phyloP scores from a whole-genome alignment of 139 green algal genomes.

The Zygnema circumcarinatum region DNA sequence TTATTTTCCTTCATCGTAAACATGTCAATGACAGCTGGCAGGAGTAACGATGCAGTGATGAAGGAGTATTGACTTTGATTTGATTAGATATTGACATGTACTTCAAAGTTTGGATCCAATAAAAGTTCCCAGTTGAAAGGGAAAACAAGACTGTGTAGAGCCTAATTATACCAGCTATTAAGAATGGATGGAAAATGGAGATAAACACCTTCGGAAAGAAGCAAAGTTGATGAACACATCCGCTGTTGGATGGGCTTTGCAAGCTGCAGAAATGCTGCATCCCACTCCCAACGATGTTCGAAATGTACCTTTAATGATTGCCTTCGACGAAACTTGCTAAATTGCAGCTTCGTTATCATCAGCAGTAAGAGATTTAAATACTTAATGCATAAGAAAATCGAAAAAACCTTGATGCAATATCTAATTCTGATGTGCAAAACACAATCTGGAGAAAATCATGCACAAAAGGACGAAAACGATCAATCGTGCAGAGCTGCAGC shows the following conservation, averaged over 20 bases:
- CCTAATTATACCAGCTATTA: too few relatives aligned
- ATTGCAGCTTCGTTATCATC: too few relatives aligned
- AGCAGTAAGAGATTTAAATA: too few relatives aligned
- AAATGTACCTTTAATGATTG: background rate
- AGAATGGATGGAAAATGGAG: too few relatives aligned
- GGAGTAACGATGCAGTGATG: background rate
- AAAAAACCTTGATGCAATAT: background rate
- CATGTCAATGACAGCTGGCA: too few relatives aligned
- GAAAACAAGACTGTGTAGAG: too few relatives aligned
- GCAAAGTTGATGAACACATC: slow-evolving; percentile 97
- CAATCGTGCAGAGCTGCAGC: background rate
- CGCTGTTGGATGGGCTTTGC: slow-evolving; percentile 75
- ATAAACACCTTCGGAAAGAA: slow-evolving; percentile 77
- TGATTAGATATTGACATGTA: too few relatives aligned
- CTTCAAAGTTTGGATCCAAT: too few relatives aligned
- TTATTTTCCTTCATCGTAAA: too few relatives aligned
- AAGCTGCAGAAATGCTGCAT: slow-evolving; percentile 76
- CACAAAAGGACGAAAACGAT: background rate
- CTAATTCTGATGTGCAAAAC: background rate
- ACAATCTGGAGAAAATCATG: slow-evolving; percentile 1
- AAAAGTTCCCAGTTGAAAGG: too few relatives aligned
- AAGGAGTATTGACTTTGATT: background rate
- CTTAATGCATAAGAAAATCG: too few relatives aligned
- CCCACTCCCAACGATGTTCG: background rate
- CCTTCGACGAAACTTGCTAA: background rate